phyloP scores from a whole-genome alignment of 768 basidiomycete species.

The Boletus eberwhitei region DNA sequence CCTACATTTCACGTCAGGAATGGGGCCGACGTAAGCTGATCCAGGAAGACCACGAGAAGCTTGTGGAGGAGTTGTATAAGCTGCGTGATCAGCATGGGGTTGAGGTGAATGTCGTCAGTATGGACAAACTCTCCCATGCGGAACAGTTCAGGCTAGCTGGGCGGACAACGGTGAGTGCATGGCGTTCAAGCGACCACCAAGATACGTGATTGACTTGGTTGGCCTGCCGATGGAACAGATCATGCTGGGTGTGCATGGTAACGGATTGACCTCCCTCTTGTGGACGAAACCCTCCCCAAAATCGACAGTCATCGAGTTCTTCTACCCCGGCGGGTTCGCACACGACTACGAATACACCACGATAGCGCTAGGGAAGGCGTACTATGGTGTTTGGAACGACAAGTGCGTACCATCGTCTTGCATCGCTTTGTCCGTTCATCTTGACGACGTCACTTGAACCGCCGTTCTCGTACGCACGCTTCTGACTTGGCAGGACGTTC shows the following conservation, averaged over 20 bases:
- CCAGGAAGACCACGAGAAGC: slow-evolving; percentile 68
- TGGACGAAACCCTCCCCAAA: slow-evolving; percentile 89
- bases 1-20: slow-evolving; percentile 85
- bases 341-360: slow-evolving; percentile 82
- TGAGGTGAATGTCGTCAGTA: slow-evolving; percentile 84
- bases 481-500: slow-evolving; percentile 50
- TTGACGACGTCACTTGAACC: too few species aligned
- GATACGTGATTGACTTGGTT: not conserved
- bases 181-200: not conserved
- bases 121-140: slow-evolving; percentile 74
- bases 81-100: slow-evolving; percentile 70
- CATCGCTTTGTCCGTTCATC: not conserved
- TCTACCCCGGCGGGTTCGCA: slow-evolving; percentile 80
- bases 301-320: slow-evolving; percentile 91
- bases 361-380: slow-evolving; percentile 77
- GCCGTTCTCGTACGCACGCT: not conserved
- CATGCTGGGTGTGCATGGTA: slow-evolving; percentile 93
- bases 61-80: slow-evolving; percentile 71
- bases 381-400: slow-evolving; percentile 83
- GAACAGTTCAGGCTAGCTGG: slow-evolving; percentile 83
- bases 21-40: slow-evolving; percentile 87
- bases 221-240: slow-evolving; percentile 48
- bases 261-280: slow-evolving; percentile 80
- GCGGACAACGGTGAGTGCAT: slow-evolving; percentile 70
- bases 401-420: slow-evolving; percentile 38